A percentile compares a stretch with the other conserved stretches of the same genome.
Evolutionary conservation across 2,329 filamentous ascomycete genomes (phyloP).

Genomic region (Fusarium multiceps): DNA sequence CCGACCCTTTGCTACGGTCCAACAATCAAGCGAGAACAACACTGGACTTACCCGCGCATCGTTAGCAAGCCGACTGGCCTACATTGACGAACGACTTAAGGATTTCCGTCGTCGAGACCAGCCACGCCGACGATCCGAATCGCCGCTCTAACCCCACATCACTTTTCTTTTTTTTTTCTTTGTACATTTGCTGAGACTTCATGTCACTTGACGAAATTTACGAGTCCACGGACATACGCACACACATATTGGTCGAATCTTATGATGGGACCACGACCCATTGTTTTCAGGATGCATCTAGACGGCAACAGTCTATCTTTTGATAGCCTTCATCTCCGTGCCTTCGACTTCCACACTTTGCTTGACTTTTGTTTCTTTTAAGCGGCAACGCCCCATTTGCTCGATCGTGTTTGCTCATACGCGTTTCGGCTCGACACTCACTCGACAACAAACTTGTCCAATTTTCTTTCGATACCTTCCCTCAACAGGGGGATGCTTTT

Average conservation of each 20-base stretch:
- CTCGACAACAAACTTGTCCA: constrained; percentile 19
- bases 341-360: constrained; percentile 16
- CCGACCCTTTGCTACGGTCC: constrained; percentile 68
- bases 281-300: constrained; percentile 44
- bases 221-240: constrained; percentile 39
- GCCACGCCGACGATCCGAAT: constrained; percentile 60
- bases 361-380: constrained; percentile 29
- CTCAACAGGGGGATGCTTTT: constrained; percentile 29
- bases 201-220: constrained; percentile 43
- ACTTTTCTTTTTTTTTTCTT: constrained; percentile 28
- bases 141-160: constrained; percentile 56
- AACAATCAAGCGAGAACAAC: constrained; percentile 56
- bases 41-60: constrained; percentile 55
- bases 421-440: constrained; percentile 20
- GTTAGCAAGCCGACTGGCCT: constrained; percentile 64
- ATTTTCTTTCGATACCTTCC: constrained; percentile 22
- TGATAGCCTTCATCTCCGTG: constrained; percentile 31
- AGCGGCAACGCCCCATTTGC: constrained; percentile 8
- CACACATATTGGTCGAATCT: constrained; percentile 29
- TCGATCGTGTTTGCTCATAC: constrained; percentile 15
- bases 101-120: constrained; percentile 61
- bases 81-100: constrained; percentile 68
- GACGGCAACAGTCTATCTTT: constrained; percentile 40
- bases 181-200: constrained; percentile 37
- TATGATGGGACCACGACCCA: constrained; percentile 30